Conservation (phyloP, 495 filamentous ascomycete species). For the Usnea hakonensis region DNA sequence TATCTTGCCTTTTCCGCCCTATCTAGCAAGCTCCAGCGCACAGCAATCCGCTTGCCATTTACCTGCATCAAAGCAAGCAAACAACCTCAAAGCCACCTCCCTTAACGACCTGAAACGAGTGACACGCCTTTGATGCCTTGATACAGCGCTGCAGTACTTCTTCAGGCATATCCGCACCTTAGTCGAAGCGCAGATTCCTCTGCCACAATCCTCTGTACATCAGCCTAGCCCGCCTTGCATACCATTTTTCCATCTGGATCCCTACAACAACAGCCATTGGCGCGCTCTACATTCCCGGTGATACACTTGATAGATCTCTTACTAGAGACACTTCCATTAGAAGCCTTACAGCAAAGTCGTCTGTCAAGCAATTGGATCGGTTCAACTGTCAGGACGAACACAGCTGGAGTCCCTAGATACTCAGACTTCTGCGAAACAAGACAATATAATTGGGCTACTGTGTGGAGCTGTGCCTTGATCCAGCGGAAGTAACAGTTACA, state of each 20-base stretch:
- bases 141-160: slow-evolving; percentile 13
- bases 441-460: not conserved
- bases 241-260: slow-evolving; percentile 12
- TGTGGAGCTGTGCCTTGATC: not conserved
- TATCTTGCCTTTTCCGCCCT: slow-evolving; percentile 30
- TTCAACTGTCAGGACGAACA: not conserved
- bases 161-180: slow-evolving; percentile 12
- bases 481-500: not conserved
- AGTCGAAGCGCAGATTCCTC: slow-evolving; percentile 20
- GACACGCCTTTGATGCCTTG: slow-evolving; percentile 33
- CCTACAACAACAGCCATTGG: not conserved
- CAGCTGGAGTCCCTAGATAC: not conserved
- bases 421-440: not conserved
- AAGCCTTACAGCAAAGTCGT: not conserved
- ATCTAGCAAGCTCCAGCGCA: slow-evolving; percentile 27
- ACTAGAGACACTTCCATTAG: not conserved
- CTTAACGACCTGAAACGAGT: slow-evolving; percentile 54
- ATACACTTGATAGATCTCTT: slow-evolving; percentile 5
- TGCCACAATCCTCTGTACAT: slow-evolving; percentile 26
- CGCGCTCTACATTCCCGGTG: slow-evolving; percentile 1
- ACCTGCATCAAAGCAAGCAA: slow-evolving; percentile 26
- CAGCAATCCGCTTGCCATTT: slow-evolving; percentile 26
- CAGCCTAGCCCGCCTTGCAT: slow-evolving; percentile 24
- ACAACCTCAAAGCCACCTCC: slow-evolving; percentile 18
- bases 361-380: slow-evolving; percentile 6